Evolutionary conservation across 805 yeast species (phyloP).

Genomic region (Zygosaccharomyces bailii): DNA sequence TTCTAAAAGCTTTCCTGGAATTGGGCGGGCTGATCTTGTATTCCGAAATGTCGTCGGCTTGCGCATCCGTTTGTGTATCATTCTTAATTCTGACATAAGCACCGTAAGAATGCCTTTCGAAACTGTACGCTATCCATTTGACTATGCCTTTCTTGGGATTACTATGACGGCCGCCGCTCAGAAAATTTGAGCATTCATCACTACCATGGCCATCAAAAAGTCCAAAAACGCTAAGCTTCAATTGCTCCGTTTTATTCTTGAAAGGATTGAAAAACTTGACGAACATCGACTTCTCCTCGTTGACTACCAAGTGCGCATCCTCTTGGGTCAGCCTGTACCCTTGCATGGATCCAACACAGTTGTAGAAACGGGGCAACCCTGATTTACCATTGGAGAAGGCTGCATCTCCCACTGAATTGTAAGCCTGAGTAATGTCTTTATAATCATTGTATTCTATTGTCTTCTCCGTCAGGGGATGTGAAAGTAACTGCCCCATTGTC

Average conservation of each 20-base stretch:
- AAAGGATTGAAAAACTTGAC: constrained; percentile 35
- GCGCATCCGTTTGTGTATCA: constrained; percentile 12
- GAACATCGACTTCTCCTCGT: constrained; percentile 41
- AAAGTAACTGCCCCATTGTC: constrained; percentile 67
- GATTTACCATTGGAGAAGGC: constrained; percentile 5
- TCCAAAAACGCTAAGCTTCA: constrained; percentile 49
- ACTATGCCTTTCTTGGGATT: constrained; percentile 24
- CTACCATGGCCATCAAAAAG: constrained; percentile 88
- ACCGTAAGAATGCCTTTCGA: constrained; percentile 32
- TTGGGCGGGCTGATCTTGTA: constrained; percentile 12
- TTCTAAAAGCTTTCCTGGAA: constrained; percentile 25
- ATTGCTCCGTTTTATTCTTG: constrained; percentile 25
- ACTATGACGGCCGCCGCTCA: constrained; percentile 37
- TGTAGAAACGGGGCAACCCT: constrained; percentile 42
- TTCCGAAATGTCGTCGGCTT: constrained; percentile 2
- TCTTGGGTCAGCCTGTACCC: constrained; percentile 74
- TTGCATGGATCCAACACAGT: constrained; percentile 72
- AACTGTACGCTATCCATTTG: constrained; percentile 31
- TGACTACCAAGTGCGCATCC: constrained; percentile 61
- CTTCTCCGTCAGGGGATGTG: constrained; percentile 73
- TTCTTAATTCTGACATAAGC: constrained; percentile 12
- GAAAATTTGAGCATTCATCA: constrained; percentile 51
- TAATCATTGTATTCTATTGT: constrained; percentile 44
- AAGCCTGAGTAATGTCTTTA: constrained; percentile 27
- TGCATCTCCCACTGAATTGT: constrained; percentile 10